Percentiles rank a stretch among this genome's conserved stretches.
phyloP scores from a whole-genome alignment of 169 alveolate genomes.

The Cryptosporidium tyzzeri region DNA sequence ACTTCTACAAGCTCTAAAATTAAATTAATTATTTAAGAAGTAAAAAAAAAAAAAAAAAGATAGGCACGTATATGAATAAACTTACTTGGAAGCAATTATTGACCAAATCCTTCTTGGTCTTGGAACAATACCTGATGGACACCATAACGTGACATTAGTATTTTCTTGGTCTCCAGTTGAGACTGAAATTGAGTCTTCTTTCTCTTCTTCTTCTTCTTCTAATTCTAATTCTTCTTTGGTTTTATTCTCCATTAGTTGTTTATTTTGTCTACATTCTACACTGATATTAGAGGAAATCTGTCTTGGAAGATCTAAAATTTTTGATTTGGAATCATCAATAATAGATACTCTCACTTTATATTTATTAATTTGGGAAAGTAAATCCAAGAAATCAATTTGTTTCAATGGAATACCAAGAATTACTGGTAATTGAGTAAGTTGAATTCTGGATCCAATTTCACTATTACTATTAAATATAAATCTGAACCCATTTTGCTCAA shows the following conservation, averaged over 20 bases:
- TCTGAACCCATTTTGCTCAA: constrained; percentile 88
- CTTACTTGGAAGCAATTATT: constrained; percentile 89
- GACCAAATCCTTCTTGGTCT: constrained; percentile 88
- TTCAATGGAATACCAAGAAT: constrained; percentile 63
- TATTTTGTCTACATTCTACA: too few relatives aligned
- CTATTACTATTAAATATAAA: constrained; percentile 57
- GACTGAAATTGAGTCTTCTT: constrained; percentile 59
- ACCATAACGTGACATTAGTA: constrained; percentile 40
- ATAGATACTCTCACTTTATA: neutral
- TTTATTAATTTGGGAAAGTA: constrained; percentile 72
- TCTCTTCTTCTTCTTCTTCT: constrained; percentile 77
- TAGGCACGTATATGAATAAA: neutral
- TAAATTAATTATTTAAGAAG: neutral
- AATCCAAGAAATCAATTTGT: constrained; percentile 76
- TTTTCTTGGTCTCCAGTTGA: constrained; percentile 27
- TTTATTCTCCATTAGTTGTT: constrained; percentile 35
- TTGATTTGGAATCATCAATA: neutral
- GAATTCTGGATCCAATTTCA: constrained; percentile 33
- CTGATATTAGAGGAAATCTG: neutral
- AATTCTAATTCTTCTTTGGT: neutral
- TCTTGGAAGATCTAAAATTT: neutral
- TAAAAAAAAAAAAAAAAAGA: neutral
- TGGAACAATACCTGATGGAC: constrained; percentile 74
- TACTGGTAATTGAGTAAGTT: constrained; percentile 47
- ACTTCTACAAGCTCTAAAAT: constrained; percentile 94